Conservation (phyloP, 2,329 filamentous ascomycete genomes). For the Colletotrichum theobromicola region DNA sequence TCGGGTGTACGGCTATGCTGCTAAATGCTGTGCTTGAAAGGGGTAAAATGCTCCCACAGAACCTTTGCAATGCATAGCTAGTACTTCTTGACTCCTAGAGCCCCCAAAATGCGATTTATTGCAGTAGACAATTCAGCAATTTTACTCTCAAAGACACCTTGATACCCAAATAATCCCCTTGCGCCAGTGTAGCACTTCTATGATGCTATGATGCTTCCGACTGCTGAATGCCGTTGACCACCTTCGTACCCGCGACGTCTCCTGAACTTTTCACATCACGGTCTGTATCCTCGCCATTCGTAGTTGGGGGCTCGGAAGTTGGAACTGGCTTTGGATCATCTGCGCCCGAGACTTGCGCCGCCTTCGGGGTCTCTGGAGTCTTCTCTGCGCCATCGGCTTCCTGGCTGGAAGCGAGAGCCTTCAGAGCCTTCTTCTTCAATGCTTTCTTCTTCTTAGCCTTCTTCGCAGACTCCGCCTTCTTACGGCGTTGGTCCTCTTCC, state of each 20-base stretch:
- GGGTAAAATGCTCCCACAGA: not conserved
- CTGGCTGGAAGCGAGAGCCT: not conserved
- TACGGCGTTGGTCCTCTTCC: conserved; percentile 7
- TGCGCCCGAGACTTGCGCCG: not conserved
- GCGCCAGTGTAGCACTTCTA: not conserved
- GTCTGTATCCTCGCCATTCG: not conserved
- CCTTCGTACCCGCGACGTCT: not conserved
- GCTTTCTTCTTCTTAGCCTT: conserved; percentile 10
- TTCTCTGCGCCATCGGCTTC: not conserved
- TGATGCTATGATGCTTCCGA: not conserved
- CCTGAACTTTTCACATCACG: not conserved
- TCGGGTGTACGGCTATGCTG: not conserved
- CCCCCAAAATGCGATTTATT: not conserved
- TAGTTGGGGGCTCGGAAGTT: not conserved
- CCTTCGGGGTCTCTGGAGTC: not conserved
- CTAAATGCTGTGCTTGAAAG: not conserved
- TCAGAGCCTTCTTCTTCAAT: not conserved
- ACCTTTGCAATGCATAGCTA: no score
- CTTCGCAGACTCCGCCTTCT: not conserved
- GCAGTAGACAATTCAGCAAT: not conserved
- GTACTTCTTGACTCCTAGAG: not conserved
- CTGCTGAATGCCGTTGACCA: not conserved
- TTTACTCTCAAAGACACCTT: not conserved
- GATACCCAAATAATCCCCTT: not conserved
- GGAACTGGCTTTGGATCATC: not conserved